phyloP scores from a whole-genome alignment of 768 basidiomycete genomes.

The Coprinopsis marcescibilis region DNA sequence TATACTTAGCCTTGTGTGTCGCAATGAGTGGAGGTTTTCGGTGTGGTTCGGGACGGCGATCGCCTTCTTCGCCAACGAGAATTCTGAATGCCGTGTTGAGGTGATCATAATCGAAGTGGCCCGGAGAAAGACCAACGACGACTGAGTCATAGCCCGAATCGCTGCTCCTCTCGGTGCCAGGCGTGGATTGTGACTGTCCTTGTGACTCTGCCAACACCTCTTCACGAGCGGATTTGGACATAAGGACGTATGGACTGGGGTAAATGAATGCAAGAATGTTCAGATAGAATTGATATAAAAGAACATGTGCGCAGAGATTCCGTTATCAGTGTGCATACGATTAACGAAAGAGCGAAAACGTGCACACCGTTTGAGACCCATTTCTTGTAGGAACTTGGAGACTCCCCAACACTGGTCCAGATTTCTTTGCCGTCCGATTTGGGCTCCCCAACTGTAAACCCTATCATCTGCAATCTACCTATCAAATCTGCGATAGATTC shows the following conservation, averaged over 20 bases:
- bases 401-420: constrained; percentile 65
- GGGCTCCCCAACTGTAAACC: constrained; percentile 34
- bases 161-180: not conserved
- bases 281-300: not conserved
- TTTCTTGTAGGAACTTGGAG: constrained; percentile 34
- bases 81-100: constrained; percentile 67
- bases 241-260: constrained; percentile 48
- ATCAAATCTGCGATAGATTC: constrained; percentile 46
- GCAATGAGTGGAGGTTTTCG: constrained; percentile 41
- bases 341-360: constrained; percentile 2
- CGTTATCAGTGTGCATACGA: not conserved
- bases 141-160: constrained; percentile 45
- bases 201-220: constrained; percentile 27
- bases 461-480: constrained; percentile 38
- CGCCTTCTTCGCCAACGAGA: constrained; percentile 37
- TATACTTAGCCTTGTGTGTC: constrained; percentile 52
- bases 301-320: not conserved
- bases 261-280: not conserved
- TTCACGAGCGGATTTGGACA: constrained; percentile 42
- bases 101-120: constrained; percentile 42
- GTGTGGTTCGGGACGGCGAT: constrained; percentile 2
- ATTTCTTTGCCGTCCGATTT: constrained; percentile 31
- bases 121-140: constrained; percentile 57
- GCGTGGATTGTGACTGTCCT: not conserved
- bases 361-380: constrained; percentile 36